phyloP scores from a whole-genome alignment of 2,329 filamentous ascomycete species.

The Cladosporium sp. region DNA sequence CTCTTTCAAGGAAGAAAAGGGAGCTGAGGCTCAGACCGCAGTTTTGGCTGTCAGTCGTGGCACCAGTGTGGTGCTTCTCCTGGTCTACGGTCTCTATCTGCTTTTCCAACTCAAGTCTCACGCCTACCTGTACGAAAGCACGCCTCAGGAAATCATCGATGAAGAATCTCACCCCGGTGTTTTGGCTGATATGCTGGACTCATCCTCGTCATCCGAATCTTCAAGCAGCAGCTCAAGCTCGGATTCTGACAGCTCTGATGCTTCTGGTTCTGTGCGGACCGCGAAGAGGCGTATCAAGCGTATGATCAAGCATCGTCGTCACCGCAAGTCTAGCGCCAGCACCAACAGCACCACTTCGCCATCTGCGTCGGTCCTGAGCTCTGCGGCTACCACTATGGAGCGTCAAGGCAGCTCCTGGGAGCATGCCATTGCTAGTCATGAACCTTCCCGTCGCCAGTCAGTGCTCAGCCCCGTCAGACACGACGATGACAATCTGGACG shows the following conservation, averaged over 20 bases:
- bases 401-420: slow-evolving; percentile 34
- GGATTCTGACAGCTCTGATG: slow-evolving; percentile 61
- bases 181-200: slow-evolving; percentile 73
- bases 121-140: slow-evolving; percentile 86
- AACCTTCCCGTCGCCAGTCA: slow-evolving; percentile 31
- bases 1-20: slow-evolving; percentile 54
- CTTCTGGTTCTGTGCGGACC: slow-evolving; percentile 43
- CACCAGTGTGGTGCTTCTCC: slow-evolving; percentile 75
- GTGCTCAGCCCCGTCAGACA: slow-evolving; percentile 39
- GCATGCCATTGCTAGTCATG: slow-evolving; percentile 18
- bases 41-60: slow-evolving; percentile 83
- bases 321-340: slow-evolving; percentile 72
- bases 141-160: slow-evolving; percentile 85
- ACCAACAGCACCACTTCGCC: slow-evolving; percentile 59
- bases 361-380: slow-evolving; percentile 34
- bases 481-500: slow-evolving; percentile 54
- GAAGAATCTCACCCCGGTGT: slow-evolving; percentile 84
- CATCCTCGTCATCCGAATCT: slow-evolving; percentile 53
- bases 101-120: slow-evolving; percentile 90
- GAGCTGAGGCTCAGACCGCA: slow-evolving; percentile 55
- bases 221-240: slow-evolving; percentile 41
- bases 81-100: slow-evolving; percentile 79
- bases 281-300: slow-evolving; percentile 70
- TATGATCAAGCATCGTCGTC: slow-evolving; percentile 63
- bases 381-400: slow-evolving; percentile 35